Base-by-base conservation (phyloP, 2,329 filamentous ascomycete species). In the Pestalotiopsis sp. region DNA sequence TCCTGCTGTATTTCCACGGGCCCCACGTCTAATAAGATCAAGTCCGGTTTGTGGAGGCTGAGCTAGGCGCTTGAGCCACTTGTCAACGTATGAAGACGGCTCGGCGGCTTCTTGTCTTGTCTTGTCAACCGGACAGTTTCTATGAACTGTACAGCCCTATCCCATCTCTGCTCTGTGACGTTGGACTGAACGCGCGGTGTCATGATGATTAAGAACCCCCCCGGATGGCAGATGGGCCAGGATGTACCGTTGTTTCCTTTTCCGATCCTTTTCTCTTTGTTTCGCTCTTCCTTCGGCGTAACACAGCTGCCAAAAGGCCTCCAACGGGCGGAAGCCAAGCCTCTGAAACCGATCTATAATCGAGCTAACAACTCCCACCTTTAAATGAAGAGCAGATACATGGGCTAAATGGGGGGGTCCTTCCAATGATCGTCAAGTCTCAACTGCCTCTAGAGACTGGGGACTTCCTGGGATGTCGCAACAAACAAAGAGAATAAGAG, bases 1-100 rank as follows among this genome's bases (percentile, higher is more conserved):
- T 39, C 64, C 56, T 68, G 49, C 65, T 69, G 58, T 69, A 69
- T 52, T 67, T 67, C 59, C 64, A 65, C 67, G 65, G 68, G 64
- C 68, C 68, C 67, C 65, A 64, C 41, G 59, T 62, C 66, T 67
- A 67, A 49, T 65, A 39, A 62, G 13, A 36, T 64, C 56, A 59
- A 58, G 65, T 39, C 57, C 27, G 25, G 31, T 41, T 41, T 67
- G 68, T 69, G 68, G 68, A 69, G 68, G 68, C 68, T 66, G 65
- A 69, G 68, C 68, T 61, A 20, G 25, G 64, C 63, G 52, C 27
- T 57, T 60, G 63, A 69, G 67, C 67, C 63, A 69, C 52, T 62
- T 59, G 52, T n/a, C 20, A 41, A 57, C 36, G 36, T 66, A 31
- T 17, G 12, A 57, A 23, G 27, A 27, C 60, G 27, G 20, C 14